Conservation (phyloP, 768 basidiomycete genomes). For the Favolaschia claudopus region DNA sequence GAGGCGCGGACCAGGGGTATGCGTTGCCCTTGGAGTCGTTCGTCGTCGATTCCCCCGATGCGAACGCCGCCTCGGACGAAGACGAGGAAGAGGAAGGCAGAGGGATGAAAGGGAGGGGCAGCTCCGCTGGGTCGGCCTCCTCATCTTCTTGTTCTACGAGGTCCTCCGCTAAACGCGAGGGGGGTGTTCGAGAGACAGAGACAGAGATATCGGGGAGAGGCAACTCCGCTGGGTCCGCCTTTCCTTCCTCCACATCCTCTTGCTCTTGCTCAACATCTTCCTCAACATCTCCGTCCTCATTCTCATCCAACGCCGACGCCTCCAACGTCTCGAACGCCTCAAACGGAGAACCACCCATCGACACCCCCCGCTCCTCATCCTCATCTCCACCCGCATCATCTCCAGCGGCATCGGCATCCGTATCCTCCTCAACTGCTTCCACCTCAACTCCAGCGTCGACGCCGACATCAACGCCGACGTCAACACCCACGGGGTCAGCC, state of each 20-base stretch:
- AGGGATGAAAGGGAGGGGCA: conserved; percentile 11
- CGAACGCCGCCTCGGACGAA: too few species aligned
- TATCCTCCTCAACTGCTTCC: not conserved
- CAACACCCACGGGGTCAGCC: not conserved
- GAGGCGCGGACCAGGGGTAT: not conserved
- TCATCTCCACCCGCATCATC: not conserved
- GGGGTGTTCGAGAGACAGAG: not conserved
- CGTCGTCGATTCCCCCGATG: too few species aligned
- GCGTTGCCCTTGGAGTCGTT: too few species aligned
- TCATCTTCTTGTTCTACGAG: not conserved
- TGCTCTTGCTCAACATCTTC: not conserved
- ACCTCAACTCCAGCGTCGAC: too few species aligned
- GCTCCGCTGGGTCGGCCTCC: conserved; percentile 15
- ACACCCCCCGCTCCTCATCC: too few species aligned
- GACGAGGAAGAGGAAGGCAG: not conserved
- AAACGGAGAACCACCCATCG: too few species aligned
- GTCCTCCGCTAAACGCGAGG: not conserved
- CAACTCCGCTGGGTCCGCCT: not conserved
- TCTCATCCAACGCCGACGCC: not conserved
- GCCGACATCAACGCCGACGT: too few species aligned
- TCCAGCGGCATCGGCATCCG: too few species aligned
- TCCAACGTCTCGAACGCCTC: too few species aligned
- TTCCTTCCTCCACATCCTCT: too few species aligned
- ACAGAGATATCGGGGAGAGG: not conserved
- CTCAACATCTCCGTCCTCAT: not conserved